Percentiles rank a stretch among this genome's conserved stretches.
Conservation (phyloP, 169 alveolate species). For the Plasmodium berghei region DNA sequence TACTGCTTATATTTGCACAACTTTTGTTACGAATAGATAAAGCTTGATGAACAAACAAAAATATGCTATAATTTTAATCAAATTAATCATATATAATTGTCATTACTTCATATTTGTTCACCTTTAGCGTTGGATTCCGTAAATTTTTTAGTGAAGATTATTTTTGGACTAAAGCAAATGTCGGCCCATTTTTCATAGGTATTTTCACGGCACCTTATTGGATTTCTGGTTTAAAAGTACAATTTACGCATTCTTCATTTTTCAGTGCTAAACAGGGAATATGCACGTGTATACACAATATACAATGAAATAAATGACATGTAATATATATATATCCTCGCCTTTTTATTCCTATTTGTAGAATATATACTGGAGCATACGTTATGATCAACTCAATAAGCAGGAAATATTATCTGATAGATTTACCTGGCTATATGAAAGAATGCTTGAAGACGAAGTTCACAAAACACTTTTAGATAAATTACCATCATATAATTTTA, state of each 20-base stretch:
- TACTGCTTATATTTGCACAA: too few relatives aligned
- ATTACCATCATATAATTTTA: slow-evolving; percentile 68
- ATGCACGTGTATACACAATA: background rate
- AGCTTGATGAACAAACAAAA: background rate
- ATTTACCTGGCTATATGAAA: slow-evolving; percentile 86
- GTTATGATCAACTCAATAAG: slow-evolving; percentile 82
- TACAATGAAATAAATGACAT: background rate
- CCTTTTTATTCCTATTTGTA: slow-evolving; percentile 35
- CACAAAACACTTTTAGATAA: slow-evolving; percentile 68
- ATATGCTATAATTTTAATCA: background rate
- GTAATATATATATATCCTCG: background rate
- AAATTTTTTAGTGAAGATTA: slow-evolving; percentile 78
- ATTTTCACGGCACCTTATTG: slow-evolving; percentile 80
- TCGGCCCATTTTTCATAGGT: slow-evolving; percentile 79
- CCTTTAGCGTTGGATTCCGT: slow-evolving; percentile 53
- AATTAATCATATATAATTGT: too few relatives aligned
- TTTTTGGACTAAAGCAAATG: slow-evolving; percentile 82
- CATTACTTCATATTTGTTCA: background rate
- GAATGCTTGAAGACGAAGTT: slow-evolving; percentile 83
- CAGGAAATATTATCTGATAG: slow-evolving; percentile 87
- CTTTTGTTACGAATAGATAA: background rate
- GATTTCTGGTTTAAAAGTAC: slow-evolving; percentile 78
- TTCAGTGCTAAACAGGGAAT: background rate
- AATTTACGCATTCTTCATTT: background rate
- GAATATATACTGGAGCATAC: slow-evolving; percentile 85